Evolutionary conservation across 2,329 filamentous ascomycete species (phyloP).

Genomic region (Ophiostoma triangulosporum): DNA sequence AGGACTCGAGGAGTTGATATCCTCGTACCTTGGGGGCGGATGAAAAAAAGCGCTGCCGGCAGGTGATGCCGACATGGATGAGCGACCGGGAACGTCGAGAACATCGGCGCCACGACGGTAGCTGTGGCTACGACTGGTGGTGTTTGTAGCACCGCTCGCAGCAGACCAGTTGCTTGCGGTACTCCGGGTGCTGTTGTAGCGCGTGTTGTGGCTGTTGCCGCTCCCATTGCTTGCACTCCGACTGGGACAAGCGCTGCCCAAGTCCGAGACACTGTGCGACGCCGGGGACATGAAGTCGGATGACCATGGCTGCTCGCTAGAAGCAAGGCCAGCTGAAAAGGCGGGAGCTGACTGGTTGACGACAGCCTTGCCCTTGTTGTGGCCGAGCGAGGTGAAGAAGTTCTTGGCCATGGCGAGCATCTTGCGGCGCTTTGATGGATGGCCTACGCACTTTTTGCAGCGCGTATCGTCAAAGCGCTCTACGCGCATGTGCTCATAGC

Average conservation of each 20-base stretch:
- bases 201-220: constrained; percentile 1
- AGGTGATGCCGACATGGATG: constrained; percentile 1
- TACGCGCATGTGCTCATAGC: constrained; percentile 38
- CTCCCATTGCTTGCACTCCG: constrained; percentile 8
- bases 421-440: constrained; percentile 36
- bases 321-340: not conserved
- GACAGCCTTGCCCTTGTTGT: constrained; percentile 26
- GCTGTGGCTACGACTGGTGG: constrained; percentile 4
- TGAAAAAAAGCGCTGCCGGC: constrained; percentile 15
- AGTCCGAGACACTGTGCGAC: constrained; percentile 3
- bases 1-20: constrained; percentile 14
- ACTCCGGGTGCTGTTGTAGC: constrained; percentile 1
- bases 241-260: constrained; percentile 1
- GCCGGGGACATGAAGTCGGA: not conserved
- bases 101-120: not conserved
- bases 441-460: constrained; percentile 36
- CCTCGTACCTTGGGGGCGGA: constrained; percentile 35
- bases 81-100: not conserved
- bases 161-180: constrained; percentile 10
- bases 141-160: not conserved
- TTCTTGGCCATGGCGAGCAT: constrained; percentile 39
- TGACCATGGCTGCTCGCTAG: not conserved
- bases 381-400: constrained; percentile 39
- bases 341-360: constrained; percentile 14
- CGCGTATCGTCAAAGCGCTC: constrained; percentile 39